Conservation (phyloP, 2,329 filamentous ascomycete species). For the Fusarium miscanthi region DNA sequence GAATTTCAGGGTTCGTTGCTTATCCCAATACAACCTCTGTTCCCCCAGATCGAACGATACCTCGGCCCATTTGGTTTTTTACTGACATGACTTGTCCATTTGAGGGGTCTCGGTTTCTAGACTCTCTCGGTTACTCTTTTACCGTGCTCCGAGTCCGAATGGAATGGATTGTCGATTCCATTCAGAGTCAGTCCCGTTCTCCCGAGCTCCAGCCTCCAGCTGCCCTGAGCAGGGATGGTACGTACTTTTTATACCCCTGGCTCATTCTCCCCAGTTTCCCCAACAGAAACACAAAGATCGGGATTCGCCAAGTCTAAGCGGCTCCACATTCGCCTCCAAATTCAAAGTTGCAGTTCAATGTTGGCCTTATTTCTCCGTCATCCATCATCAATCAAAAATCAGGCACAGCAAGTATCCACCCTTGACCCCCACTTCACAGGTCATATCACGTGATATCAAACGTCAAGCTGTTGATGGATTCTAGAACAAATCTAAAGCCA, state of each 20-base stretch:
- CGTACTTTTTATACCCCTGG: conserved; percentile 25
- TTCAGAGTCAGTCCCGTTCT: conserved; percentile 28
- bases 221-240: conserved; percentile 9
- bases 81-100: conserved; percentile 26
- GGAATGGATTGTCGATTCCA: conserved; percentile 6
- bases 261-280: conserved; percentile 41
- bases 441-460: conserved; percentile 20
- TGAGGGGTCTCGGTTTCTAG: conserved; percentile 3
- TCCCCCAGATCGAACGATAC: conserved; percentile 37
- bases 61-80: conserved; percentile 37
- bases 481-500: conserved; percentile 14
- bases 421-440: not conserved
- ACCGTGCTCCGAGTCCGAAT: not conserved
- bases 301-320: conserved; percentile 35
- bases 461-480: not conserved
- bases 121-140: not conserved
- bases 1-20: conserved; percentile 10
- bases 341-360: not conserved
- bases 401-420: conserved; percentile 3
- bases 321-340: conserved; percentile 12
- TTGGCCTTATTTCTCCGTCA: conserved; percentile 4
- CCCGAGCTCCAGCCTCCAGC: conserved; percentile 11
- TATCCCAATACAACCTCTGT: not conserved
- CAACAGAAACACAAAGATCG: conserved; percentile 46
- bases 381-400: not conserved